Conservation (phyloP, 371 early-diverging fungal species). For the Mucor racemosus region DNA sequence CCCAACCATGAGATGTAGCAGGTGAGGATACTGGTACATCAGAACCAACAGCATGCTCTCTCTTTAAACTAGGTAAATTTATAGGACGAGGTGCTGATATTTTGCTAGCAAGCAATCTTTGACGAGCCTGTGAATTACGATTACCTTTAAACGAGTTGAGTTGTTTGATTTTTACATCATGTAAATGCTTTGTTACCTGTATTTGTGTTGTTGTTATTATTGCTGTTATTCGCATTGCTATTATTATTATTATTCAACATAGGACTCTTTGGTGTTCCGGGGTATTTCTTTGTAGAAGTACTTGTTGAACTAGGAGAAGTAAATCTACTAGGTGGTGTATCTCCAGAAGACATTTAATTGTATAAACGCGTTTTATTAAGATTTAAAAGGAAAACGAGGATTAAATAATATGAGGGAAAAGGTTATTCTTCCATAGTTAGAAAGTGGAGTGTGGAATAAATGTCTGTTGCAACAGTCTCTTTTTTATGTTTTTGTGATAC, state of each 20-base stretch:
- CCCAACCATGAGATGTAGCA: constrained; percentile 38
- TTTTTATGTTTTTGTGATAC: neutral
- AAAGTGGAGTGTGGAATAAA: neutral
- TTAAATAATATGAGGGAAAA: neutral
- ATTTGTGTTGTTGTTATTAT: neutral
- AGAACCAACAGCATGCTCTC: constrained; percentile 42
- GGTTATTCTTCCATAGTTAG: neutral
- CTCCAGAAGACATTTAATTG: constrained; percentile 22
- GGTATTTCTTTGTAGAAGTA: constrained; percentile 15
- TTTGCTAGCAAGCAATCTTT: constrained; percentile 42
- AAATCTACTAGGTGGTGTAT: constrained; percentile 13
- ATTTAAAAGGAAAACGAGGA: neutral
- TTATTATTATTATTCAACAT: neutral
- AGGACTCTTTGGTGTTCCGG: constrained; percentile 24
- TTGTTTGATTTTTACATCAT: neutral
- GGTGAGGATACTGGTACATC: constrained; percentile 23
- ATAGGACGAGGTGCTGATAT: constrained; percentile 56
- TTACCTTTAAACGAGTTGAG: constrained; percentile 16
- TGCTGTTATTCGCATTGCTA: neutral
- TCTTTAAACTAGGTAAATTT: constrained; percentile 51
- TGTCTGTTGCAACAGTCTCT: neutral
- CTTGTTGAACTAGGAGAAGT: constrained; percentile 14
- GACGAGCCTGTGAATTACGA: constrained; percentile 36
- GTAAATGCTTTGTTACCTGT: neutral
- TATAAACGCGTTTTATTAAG: neutral